Base-by-base conservation (phyloP, 805 yeast species). In the Spathaspora hagerdaliae region DNA sequence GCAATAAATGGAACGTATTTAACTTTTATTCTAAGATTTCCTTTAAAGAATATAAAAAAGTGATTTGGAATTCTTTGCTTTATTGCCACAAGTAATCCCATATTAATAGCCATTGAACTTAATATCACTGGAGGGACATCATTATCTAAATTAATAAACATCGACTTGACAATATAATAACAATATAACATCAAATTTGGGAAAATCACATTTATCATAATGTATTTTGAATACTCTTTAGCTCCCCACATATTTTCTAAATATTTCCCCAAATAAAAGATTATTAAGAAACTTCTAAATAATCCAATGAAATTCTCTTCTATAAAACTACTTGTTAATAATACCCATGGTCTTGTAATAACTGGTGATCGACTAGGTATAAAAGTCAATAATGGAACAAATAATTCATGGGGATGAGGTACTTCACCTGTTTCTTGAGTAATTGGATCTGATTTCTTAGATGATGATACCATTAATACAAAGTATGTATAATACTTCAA, bases 31-130 rank as follows among this genome's bases (percentile, higher is more conserved):
- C 79, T 71, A 44, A 74, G 43, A 43, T 65, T 49, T 36, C 79
- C 78, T 45, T 73, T 64, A 63, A 81, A 66, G 46, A 78, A 64
- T 40, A 70, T 63, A 52, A 79, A 59, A 51, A 81, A 67, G 64
- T 83, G 79, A 54, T 82, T 83, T 27, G 87, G 83, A 26, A 81
- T 74, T 49, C 83, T 58, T 61, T 83, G 89, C 55, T 82, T 83
- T 52, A 82, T 75, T 5, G 85, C 82, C 3, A 83, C 85, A 27
- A 83, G 61, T 45, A 80, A 76, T 1, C 82, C 85, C 52, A 79
- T 65, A 35, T 78, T 63, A n/a, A 81, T 53, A 1, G 85, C 79
- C 54, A 77, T 71, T 45, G 78, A 71, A 0, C 85, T 82, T 51
- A 74, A 74, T 7, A 79, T 64, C 14, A 78, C 78, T 4, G 74